A percentile compares a stretch with the other conserved stretches of the same genome.
Evolutionary conservation across 106 monocot genomes (phyloP).

Genomic region (Posidonia australis): DNA sequence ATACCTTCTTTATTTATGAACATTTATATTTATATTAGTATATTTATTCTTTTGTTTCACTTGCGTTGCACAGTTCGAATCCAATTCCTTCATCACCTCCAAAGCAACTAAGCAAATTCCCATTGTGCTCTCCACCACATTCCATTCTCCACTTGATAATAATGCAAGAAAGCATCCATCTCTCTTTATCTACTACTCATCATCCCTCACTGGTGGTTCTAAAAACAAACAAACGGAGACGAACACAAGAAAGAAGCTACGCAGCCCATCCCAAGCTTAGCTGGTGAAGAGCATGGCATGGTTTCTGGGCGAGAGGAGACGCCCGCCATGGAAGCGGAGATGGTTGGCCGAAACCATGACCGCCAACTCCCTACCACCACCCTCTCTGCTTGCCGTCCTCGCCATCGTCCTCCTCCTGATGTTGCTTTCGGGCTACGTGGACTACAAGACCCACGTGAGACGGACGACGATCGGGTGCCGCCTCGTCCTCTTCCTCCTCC

Average conservation of each 20-base stretch:
- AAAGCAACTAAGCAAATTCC: neutral
- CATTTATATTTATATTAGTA: too few species aligned
- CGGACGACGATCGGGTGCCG: slow-evolving; percentile 29
- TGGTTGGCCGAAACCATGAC: slow-evolving; percentile 36
- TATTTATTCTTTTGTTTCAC: too few species aligned
- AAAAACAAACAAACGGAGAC: neutral
- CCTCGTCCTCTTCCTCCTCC: slow-evolving; percentile 36
- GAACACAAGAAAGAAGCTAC: neutral
- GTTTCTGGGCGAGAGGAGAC: slow-evolving; percentile 32
- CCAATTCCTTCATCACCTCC: slow-evolving; percentile 7
- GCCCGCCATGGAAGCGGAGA: slow-evolving; percentile 55
- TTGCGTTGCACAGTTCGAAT: slow-evolving; percentile 1
- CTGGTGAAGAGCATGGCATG: neutral
- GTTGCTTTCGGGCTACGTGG: slow-evolving; percentile 34
- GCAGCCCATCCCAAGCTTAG: too few species aligned
- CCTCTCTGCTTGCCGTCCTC: slow-evolving; percentile 47
- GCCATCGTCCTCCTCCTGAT: slow-evolving; percentile 76
- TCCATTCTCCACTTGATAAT: neutral
- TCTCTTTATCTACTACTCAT: neutral
- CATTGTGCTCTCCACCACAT: neutral
- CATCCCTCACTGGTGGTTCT: too few species aligned
- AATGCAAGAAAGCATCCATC: neutral
- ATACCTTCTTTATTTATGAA: too few species aligned
- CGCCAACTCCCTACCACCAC: slow-evolving; percentile 57
- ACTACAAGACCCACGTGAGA: slow-evolving; percentile 31